Conservation (phyloP, 768 basidiomycete species). For the Serendipita sp. region DNA sequence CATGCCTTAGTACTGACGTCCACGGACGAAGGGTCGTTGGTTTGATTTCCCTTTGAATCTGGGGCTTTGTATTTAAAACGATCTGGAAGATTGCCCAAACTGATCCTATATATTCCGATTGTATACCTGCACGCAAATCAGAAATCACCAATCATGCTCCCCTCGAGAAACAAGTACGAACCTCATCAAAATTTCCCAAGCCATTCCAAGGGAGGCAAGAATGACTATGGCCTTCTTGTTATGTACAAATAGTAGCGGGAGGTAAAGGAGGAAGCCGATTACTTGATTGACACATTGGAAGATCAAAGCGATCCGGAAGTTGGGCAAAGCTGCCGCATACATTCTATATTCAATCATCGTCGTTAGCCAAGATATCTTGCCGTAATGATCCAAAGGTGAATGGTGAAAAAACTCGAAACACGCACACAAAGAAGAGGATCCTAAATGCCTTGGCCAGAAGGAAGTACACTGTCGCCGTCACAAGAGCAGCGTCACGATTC, state of each 20-base stretch:
- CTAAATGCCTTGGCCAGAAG: background rate
- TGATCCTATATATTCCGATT: background rate
- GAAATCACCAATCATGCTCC: background rate
- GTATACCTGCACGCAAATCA: background rate
- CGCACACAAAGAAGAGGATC: background rate
- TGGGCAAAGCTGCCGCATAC: background rate
- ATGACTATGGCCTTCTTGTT: background rate
- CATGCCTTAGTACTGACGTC: background rate
- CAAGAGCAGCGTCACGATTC: background rate
- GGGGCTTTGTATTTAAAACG: background rate
- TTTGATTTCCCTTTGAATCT: too few species aligned
- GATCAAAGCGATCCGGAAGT: background rate
- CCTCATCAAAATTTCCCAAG: background rate
- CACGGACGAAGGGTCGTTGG: too few species aligned
- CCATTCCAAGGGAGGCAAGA: slow-evolving; percentile 2
- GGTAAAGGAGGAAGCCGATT: background rate
- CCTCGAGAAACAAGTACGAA: background rate
- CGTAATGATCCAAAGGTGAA: too few species aligned
- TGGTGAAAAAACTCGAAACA: background rate
- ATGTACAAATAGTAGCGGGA: background rate
- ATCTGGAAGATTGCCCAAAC: background rate
- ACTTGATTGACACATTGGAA: slow-evolving; percentile 2
- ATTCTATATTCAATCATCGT: background rate
- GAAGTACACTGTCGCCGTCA: background rate
- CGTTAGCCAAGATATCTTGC: background rate